phyloP scores from a whole-genome alignment of 495 filamentous ascomycete species.

The Aspergillus cristatus region DNA sequence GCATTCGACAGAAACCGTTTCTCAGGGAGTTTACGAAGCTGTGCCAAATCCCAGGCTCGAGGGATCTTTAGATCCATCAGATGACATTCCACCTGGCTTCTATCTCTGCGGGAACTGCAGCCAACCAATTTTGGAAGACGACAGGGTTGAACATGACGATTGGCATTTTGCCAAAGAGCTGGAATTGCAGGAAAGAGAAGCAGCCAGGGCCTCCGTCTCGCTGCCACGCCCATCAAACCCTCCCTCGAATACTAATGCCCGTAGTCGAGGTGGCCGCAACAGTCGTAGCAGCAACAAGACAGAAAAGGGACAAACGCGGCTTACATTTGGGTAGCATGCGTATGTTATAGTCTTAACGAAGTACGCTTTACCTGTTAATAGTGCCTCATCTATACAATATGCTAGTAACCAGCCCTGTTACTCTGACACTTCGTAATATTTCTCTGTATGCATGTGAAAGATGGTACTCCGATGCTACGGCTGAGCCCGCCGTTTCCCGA shows the following conservation, averaged over 20 bases:
- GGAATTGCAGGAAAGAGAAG: constrained; percentile 49
- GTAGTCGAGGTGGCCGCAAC: constrained; percentile 22
- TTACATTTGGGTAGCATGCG: constrained; percentile 49
- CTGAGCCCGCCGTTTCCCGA: no score
- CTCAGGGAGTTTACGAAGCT: no score
- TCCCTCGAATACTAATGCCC: constrained; percentile 18
- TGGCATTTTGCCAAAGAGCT: constrained; percentile 94
- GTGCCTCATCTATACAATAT: no score
- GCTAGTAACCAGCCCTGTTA: no score
- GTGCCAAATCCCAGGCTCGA: no score
- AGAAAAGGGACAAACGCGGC: constrained; percentile 69
- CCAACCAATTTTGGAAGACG: constrained; percentile 41
- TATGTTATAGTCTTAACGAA: no score
- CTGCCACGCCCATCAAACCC: constrained; percentile 9
- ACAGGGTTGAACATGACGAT: constrained; percentile 73
- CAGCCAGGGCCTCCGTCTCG: constrained; percentile 17
- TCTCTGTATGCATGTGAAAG: no score
- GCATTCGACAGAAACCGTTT: no score
- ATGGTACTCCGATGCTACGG: no score
- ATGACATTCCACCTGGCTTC: constrained; percentile 30
- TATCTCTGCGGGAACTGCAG: constrained; percentile 62
- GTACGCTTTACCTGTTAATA: no score
- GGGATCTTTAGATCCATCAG: neutral
- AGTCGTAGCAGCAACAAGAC: constrained; percentile 37
- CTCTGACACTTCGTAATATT: no score